phyloP scores from a whole-genome alignment of 139 green algal genomes.

The Pleodorina starrii region DNA sequence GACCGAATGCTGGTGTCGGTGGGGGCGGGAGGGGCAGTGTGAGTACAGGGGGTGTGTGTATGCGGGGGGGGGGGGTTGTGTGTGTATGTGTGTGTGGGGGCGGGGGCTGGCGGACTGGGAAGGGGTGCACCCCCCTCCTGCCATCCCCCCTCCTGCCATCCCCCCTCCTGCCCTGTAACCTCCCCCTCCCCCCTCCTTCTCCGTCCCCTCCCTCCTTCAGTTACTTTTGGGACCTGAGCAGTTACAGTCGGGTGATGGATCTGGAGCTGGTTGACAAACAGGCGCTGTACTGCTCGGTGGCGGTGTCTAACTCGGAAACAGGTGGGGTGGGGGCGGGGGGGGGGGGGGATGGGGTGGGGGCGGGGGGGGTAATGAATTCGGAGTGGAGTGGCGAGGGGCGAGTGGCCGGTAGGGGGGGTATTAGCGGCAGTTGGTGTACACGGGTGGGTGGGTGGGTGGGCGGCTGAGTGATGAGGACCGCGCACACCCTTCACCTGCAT shows the following conservation, averaged over 20 bases:
- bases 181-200: background rate
- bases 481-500: too few species aligned
- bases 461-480: too few species aligned
- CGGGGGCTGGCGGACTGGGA: background rate
- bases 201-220: background rate
- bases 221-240: slow-evolving; percentile 60
- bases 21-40: slow-evolving; percentile 64
- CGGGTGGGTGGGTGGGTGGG: background rate
- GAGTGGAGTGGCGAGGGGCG: background rate
- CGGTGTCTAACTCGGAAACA: background rate
- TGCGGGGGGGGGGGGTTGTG: background rate
- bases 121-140: background rate
- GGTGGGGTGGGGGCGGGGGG: background rate
- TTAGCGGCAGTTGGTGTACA: too few species aligned
- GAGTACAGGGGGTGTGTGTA: slow-evolving; percentile 35
- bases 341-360: background rate
- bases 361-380: background rate
- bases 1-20: slow-evolving; percentile 68
- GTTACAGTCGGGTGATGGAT: slow-evolving; percentile 12
- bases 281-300: slow-evolving; percentile 20
- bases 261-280: slow-evolving; percentile 60
- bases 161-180: background rate
- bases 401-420: background rate
- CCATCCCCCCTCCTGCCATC: background rate
- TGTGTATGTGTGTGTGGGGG: background rate